Conservation (phyloP, 2,329 filamentous ascomycete genomes). For the Verticillium tricorpus region DNA sequence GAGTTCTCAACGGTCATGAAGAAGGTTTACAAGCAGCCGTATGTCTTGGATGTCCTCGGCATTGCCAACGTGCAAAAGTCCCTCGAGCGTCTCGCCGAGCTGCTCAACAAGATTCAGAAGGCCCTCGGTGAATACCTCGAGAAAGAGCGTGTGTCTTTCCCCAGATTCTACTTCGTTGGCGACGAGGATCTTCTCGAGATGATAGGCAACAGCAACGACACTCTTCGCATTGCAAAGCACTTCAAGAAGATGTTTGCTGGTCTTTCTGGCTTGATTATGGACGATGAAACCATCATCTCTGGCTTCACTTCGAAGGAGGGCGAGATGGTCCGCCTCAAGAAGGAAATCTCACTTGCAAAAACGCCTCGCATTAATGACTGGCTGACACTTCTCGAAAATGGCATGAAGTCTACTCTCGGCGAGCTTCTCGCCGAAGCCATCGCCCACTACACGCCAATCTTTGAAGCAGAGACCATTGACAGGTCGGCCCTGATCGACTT, state of each 20-base stretch:
- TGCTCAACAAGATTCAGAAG: constrained; percentile 98
- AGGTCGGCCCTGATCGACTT: constrained; percentile 69
- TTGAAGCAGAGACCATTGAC: constrained; percentile 67
- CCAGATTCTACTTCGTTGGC: constrained; percentile 98
- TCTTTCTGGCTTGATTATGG: constrained; percentile 82
- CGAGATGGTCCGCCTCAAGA: constrained; percentile 81
- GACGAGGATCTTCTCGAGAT: constrained; percentile 98
- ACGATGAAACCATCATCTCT: constrained; percentile 83
- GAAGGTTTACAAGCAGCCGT: constrained; percentile 95
- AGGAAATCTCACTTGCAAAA: constrained; percentile 86
- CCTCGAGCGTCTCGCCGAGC: constrained; percentile 88
- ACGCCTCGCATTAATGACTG: constrained; percentile 98
- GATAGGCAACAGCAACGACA: constrained; percentile 98
- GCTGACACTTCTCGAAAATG: constrained; percentile 86
- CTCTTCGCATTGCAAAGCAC: constrained; percentile 92
- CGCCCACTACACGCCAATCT: constrained; percentile 74
- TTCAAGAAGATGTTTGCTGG: constrained; percentile 99
- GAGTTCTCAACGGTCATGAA: constrained; percentile 99
- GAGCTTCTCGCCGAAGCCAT: constrained; percentile 86
- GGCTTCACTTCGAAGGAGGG: constrained; percentile 95
- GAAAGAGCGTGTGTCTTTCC: constrained; percentile 94
- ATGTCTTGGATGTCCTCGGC: constrained; percentile 90
- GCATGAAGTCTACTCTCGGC: constrained; percentile 91
- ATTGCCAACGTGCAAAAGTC: constrained; percentile 96
- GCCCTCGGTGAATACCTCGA: constrained; percentile 97